Conservation (phyloP, 2,329 filamentous ascomycete genomes). For the Nectriaceae sp. region DNA sequence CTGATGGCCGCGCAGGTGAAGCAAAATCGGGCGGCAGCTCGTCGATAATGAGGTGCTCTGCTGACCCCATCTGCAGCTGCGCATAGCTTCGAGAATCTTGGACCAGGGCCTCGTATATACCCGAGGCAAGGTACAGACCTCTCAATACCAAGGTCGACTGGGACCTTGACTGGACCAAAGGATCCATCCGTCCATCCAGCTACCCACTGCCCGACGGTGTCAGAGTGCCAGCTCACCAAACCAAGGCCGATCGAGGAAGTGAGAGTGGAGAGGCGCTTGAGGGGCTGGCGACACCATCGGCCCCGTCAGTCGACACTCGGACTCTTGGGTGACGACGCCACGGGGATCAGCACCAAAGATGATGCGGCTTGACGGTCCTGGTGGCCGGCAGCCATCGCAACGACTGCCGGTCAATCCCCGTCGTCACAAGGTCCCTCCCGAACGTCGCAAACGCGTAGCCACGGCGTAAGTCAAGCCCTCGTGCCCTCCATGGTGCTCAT, state of each 20-base stretch:
- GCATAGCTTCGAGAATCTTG: too few relatives aligned
- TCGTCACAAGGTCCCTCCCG: slow-evolving; percentile 48
- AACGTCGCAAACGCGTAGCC: slow-evolving; percentile 50
- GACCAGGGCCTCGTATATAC: too few relatives aligned
- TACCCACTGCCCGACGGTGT: neutral
- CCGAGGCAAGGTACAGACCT: too few relatives aligned
- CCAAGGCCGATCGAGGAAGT: neutral
- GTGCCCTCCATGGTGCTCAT: neutral
- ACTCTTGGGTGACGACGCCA: too few relatives aligned
- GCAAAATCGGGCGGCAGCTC: neutral
- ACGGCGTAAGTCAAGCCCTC: slow-evolving; percentile 45
- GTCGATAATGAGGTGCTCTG: neutral
- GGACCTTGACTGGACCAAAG: neutral
- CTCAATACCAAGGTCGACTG: too few relatives aligned
- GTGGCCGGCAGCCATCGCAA: slow-evolving; percentile 31
- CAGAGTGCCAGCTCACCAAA: neutral
- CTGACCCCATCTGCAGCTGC: neutral
- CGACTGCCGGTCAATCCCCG: slow-evolving; percentile 53
- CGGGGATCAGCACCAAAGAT: neutral
- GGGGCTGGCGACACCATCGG: neutral
- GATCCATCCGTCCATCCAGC: neutral
- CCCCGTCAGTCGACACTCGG: neutral
- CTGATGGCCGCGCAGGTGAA: neutral
- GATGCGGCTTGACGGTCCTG: slow-evolving; percentile 18
- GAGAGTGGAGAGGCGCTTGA: neutral